phyloP scores from a whole-genome alignment of 2,329 filamentous ascomycete species.

The Claviceps monticola region DNA sequence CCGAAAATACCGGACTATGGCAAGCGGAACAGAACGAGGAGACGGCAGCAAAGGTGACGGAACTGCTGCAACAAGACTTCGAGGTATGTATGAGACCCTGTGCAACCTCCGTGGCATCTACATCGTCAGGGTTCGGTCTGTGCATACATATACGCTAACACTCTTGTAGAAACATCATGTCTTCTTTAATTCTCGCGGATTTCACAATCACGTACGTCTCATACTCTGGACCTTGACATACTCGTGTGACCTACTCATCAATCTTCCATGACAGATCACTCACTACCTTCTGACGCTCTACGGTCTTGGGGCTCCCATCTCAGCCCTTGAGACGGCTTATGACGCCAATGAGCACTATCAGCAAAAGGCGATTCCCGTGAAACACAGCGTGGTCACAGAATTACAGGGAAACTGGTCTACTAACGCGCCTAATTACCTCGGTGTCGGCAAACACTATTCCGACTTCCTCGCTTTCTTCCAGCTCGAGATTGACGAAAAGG shows the following conservation, averaged over 20 bases:
- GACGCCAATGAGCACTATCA: constrained; percentile 55
- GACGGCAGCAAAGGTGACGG: constrained; percentile 46
- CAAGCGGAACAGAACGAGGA: constrained; percentile 35
- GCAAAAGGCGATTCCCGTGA: constrained; percentile 31
- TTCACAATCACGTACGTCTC: constrained; percentile 61
- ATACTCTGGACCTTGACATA: not conserved
- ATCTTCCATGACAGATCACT: constrained; percentile 31
- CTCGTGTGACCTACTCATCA: not conserved
- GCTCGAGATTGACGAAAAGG: constrained; percentile 49
- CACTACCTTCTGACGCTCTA: constrained; percentile 69
- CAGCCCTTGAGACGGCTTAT: constrained; percentile 49
- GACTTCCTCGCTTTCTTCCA: constrained; percentile 70
- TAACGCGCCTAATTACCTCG: constrained; percentile 43
- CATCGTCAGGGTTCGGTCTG: not conserved
- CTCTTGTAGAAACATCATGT: constrained; percentile 46
- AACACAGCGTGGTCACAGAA: constrained; percentile 36
- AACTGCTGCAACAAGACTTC: constrained; percentile 65
- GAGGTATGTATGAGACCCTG: constrained; percentile 28
- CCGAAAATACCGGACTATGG: constrained; percentile 37
- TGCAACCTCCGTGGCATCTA: no score
- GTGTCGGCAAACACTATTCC: constrained; percentile 48
- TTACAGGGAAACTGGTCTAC: constrained; percentile 38
- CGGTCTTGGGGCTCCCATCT: constrained; percentile 52
- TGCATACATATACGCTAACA: not conserved
- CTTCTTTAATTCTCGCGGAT: constrained; percentile 63